Base-by-base conservation (phyloP, 306 rosid species). In the Cicer cuneatum region DNA sequence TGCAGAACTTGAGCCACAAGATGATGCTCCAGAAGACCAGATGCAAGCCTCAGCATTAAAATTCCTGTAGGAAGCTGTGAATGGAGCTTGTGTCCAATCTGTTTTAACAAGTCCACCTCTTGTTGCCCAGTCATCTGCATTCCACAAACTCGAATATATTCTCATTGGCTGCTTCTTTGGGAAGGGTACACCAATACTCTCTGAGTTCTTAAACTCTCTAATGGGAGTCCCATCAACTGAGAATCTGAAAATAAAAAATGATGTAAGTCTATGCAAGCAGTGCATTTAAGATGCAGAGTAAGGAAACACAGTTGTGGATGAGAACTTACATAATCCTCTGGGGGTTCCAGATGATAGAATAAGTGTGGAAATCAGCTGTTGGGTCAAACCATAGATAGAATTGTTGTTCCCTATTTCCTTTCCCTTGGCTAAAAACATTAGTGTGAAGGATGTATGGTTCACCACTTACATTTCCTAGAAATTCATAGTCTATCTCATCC, bases 101-200 rank as follows among this genome's bases (percentile, higher is more conserved):
- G 92, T 89, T 80, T 91, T 89, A 6, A 89, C 85, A 0, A 86
- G 83, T 45, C 97, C 97, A 19, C 94, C 97, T 69, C 92, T 87
- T 4, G 97, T 91, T 4, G 97, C 97, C 93, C 93, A 90, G 11
- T 90, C 90, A 73, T 90, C 96, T 0, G 93, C 96, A 76, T 85
- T 87, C 96, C 94, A 91, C 18, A 91, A 64, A 56, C 89, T 89
- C 0, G 97, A 89, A 60, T 87, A 80, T 66, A 91, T 79, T 35
- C 88, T 89, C 94, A 89, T 87, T 7, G 92, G 74, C 29, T 91
- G 97, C 52, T 48, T 83, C 80, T 85, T 91, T 1, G 90, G 97
- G 60, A 80, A 91, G 14, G 94, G 87, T 2, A 89, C 92, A 13
- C 92, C 94, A 3, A 59, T 65, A 0, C 81, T 63, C 57, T 87